phyloP scores from a whole-genome alignment of 2,329 filamentous ascomycete genomes.

The Thelonectria olida region DNA sequence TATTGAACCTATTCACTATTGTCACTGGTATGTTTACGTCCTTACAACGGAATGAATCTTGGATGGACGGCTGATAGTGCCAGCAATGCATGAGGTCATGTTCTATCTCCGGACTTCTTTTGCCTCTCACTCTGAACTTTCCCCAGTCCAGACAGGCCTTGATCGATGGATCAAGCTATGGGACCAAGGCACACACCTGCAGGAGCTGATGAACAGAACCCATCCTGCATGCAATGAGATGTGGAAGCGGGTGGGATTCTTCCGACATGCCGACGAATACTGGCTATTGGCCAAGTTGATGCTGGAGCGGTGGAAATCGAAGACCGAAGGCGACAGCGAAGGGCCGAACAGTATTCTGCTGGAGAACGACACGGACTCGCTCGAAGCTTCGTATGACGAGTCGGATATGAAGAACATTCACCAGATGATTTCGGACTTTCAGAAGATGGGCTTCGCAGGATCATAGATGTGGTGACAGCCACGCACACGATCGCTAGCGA shows the following conservation, averaged over 20 bases:
- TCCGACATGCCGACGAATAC: neutral
- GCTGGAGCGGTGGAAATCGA: neutral
- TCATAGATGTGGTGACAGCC: no score
- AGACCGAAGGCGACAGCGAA: neutral
- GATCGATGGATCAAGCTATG: neutral
- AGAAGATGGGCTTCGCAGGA: neutral
- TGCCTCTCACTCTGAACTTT: neutral
- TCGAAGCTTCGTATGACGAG: neutral
- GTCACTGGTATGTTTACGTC: slow-evolving; percentile 4
- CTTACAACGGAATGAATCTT: no score
- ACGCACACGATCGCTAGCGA: no score
- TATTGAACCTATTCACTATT: slow-evolving; percentile 6
- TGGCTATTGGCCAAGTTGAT: neutral
- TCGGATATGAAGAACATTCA: neutral
- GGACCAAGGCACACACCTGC: neutral
- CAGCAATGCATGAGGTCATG: neutral
- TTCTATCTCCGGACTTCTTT: neutral
- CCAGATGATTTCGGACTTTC: neutral
- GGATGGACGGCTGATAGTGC: neutral
- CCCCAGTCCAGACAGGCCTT: neutral
- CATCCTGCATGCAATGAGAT: neutral
- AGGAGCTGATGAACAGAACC: neutral
- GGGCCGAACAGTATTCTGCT: neutral
- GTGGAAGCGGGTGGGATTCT: slow-evolving; percentile 13
- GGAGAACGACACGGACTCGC: neutral